phyloP scores from a whole-genome alignment of 169 alveolate genomes.

The Plasmodium gonderi region DNA sequence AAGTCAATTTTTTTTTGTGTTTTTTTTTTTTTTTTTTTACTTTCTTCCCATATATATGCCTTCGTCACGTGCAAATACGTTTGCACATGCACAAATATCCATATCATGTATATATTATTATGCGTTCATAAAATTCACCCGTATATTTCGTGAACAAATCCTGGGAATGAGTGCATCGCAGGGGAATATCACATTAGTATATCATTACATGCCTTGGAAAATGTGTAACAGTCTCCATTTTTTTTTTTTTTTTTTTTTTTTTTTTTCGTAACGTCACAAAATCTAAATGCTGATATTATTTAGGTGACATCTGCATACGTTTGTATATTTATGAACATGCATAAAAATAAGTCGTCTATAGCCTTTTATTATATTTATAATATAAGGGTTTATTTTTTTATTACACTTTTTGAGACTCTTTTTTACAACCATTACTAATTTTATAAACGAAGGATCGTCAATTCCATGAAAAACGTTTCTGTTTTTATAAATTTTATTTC shows the following conservation, averaged over 20 bases:
- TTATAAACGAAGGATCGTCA: background rate
- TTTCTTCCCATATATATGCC: background rate
- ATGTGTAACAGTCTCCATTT: conserved; percentile 8
- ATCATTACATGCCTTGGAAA: too few relatives aligned
- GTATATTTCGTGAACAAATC: too few relatives aligned
- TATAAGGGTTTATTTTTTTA: conserved; percentile 1
- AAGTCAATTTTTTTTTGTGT: background rate
- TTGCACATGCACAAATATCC: too few relatives aligned
- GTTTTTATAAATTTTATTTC: background rate
- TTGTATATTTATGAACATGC: conserved; percentile 17
- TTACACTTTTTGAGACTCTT: background rate
- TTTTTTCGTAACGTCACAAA: too few relatives aligned
- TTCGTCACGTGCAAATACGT: too few relatives aligned
- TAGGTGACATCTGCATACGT: background rate
- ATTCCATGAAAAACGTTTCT: background rate
- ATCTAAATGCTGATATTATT: background rate
- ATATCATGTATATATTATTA: too few relatives aligned
- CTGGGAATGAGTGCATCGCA: too few relatives aligned
- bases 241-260: conserved; percentile 3
- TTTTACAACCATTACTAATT: background rate
- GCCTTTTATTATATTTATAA: conserved; percentile 5
- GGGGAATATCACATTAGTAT: too few relatives aligned
- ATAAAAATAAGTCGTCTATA: background rate
- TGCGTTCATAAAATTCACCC: too few relatives aligned
- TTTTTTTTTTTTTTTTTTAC: too few relatives aligned